Conservation (phyloP, 176 grass and related monocot genomes). For the Rhynchospora pubera region DNA sequence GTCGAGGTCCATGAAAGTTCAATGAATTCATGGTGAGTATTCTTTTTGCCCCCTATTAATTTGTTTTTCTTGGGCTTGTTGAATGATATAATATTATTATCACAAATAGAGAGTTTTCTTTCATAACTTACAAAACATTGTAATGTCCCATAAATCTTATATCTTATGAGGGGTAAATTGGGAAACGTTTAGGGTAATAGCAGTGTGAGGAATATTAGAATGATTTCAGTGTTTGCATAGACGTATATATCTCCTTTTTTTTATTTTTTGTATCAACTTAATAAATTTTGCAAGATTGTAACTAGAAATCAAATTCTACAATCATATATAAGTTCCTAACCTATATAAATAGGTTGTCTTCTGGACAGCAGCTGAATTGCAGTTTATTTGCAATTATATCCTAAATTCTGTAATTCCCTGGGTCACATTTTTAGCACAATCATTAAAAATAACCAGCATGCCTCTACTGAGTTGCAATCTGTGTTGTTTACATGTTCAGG, state of each 20-base stretch:
- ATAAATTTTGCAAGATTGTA: background rate
- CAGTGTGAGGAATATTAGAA: background rate
- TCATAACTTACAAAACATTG: background rate
- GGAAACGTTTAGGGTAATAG: background rate
- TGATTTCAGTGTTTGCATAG: background rate
- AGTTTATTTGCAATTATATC: background rate
- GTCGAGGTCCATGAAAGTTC: slow-evolving; percentile 60
- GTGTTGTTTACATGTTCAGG: slow-evolving; percentile 4
- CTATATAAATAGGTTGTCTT: background rate
- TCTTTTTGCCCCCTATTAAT: background rate
- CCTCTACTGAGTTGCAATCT: background rate
- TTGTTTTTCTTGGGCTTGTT: background rate
- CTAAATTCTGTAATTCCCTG: background rate
- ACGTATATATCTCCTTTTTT: background rate
- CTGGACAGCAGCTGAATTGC: background rate
- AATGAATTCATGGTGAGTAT: slow-evolving; percentile 58
- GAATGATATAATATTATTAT: background rate
- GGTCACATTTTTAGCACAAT: background rate
- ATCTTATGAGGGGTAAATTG: background rate
- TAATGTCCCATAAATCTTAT: background rate
- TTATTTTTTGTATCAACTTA: background rate
- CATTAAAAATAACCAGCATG: background rate
- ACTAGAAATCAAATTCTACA: background rate
- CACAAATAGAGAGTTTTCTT: background rate
- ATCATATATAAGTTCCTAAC: too few relatives aligned